Conservation (phyloP, 1,139 yeast species). For the Pichia sp. region DNA sequence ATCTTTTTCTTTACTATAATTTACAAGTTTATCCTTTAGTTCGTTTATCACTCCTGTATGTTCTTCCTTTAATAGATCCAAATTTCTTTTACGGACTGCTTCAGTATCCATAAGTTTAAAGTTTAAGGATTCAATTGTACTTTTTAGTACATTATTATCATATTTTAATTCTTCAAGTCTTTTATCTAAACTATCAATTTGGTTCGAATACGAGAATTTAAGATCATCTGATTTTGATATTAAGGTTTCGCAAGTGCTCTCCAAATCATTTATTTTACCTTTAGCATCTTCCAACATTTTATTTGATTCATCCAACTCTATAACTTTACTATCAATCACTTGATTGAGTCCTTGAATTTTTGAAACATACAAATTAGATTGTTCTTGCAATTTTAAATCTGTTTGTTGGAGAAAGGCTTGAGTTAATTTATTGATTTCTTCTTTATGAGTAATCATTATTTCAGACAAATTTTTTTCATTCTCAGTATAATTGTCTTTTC, state of each 20-base stretch:
- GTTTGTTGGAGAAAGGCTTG: constrained; percentile 9
- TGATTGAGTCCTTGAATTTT: constrained; percentile 13
- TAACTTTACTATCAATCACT: constrained; percentile 6
- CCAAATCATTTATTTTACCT: too few relatives aligned
- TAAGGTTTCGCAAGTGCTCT: too few relatives aligned
- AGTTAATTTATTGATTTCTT: constrained; percentile 17
- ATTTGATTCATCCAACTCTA: not conserved
- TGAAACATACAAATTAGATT: constrained; percentile 17
- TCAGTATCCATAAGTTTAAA: too few relatives aligned
- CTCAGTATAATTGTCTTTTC: constrained; percentile 22
- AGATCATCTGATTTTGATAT: not conserved
- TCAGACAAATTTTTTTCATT: constrained; percentile 20
- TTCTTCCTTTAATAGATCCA: too few relatives aligned
- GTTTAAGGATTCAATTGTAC: too few relatives aligned
- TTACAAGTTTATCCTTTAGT: too few relatives aligned
- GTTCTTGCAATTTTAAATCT: constrained; percentile 22
- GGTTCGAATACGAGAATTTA: not conserved
- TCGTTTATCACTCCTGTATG: too few relatives aligned
- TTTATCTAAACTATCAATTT: not conserved
- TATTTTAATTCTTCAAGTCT: too few relatives aligned
- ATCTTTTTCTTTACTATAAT: too few relatives aligned
- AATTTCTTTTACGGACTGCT: too few relatives aligned
- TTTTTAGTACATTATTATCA: too few relatives aligned
- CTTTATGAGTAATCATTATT: constrained; percentile 17
- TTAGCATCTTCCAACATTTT: too few relatives aligned